phyloP scores from a whole-genome alignment of 257 asterid genomes.

The Penstemon eatonii region DNA sequence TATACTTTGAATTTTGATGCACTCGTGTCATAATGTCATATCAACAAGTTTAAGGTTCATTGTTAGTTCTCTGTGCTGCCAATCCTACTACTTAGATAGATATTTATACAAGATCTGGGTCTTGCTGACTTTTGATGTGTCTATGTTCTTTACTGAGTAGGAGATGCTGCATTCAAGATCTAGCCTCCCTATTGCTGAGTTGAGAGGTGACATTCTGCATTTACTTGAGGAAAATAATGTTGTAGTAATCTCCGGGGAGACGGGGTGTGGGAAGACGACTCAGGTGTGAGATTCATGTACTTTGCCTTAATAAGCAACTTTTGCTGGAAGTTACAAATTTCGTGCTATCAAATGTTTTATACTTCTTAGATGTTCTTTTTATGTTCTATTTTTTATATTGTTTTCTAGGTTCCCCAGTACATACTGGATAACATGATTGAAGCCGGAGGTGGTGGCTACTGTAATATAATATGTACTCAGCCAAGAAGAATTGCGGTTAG shows the following conservation, averaged over 20 bases:
- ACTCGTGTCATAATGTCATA: not conserved
- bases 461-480: slow-evolving; percentile 93
- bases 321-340: not conserved
- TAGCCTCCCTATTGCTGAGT: slow-evolving; percentile 80
- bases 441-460: slow-evolving; percentile 78
- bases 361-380: slow-evolving; percentile 11
- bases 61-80: slow-evolving; percentile 1
- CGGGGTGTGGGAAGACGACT: slow-evolving; percentile 99
- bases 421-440: slow-evolving; percentile 94
- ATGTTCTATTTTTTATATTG: slow-evolving; percentile 28
- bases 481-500: slow-evolving; percentile 99
- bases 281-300: slow-evolving; percentile 57
- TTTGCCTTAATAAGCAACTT: not conserved
- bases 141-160: slow-evolving; percentile 41
- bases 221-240: slow-evolving; percentile 71
- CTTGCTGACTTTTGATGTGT: slow-evolving; percentile 28
- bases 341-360: not conserved
- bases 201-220: slow-evolving; percentile 68
- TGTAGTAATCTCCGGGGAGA: slow-evolving; percentile 93
- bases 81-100: not conserved
- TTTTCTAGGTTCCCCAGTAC: slow-evolving; percentile 89
- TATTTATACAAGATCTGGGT: not conserved
- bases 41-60: slow-evolving; percentile 22
- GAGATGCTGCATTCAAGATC: slow-evolving; percentile 77
- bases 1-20: slow-evolving; percentile 5